Base-by-base conservation (phyloP, 2,329 filamentous ascomycete species). In the Fusarium redolens region DNA sequence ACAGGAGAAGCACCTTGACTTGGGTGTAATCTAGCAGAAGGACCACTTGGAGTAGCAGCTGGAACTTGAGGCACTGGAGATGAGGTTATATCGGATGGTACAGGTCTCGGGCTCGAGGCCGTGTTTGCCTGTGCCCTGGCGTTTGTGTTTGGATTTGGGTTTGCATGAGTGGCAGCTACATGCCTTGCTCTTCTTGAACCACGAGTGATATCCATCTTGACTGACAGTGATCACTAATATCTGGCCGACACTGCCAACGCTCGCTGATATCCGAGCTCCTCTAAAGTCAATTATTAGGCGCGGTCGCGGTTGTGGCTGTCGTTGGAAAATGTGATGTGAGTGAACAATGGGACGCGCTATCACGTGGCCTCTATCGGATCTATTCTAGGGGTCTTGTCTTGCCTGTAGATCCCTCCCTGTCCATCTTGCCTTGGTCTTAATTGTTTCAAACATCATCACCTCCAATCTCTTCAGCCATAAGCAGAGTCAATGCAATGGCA, bases 131-230 rank as follows among this genome's bases (percentile, higher is more conserved):
- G 38, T 37, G 37, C 43, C 56, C 43, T 60, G 35, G 69, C 43
- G 57, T 47, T 71, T 50, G 66, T 13, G 31, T 54, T 68, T 33
- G 65, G 31, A 40, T 61, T 64, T 55, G 55, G 25, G 47, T 50
- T 52, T 20, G 33, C 62, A 65, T 72, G 68, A 40, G 56, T 44
- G 44, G 69, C 71, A 58, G 71, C 71, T 74, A 74, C 71, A 66
- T 74, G 64, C 31, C 71, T 64, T 51, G 71, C 68, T 72, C 71
- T 71, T 44, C 71, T 59, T 33, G 71, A 69, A 10, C 71, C 71
- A 60, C 71, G 71, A 17, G 71, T 72, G n/a, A 74, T 58, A 33
- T 74, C 71, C 71, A 74, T 74, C 33, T 30, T 57, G 31, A 40
- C 12, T 40, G n/a, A 44, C 45, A 66, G 40, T 43, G 9, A 20